Evolutionary conservation across 441 rosid species (phyloP).

Genomic region (Populus hybrid): DNA sequence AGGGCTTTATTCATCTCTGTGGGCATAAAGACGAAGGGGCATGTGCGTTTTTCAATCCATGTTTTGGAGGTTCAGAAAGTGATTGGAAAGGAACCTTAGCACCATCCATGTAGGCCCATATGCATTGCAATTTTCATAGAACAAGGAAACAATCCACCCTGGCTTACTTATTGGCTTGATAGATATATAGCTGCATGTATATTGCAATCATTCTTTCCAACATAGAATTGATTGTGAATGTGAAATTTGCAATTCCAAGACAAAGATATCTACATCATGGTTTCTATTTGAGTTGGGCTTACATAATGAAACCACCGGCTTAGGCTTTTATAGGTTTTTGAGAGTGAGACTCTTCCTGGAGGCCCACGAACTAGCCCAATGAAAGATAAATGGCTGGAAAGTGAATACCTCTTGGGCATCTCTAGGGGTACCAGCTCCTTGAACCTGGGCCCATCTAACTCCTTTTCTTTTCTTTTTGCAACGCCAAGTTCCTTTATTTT

Average conservation of each 20-base stretch:
- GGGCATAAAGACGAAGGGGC: not conserved
- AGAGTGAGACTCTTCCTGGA: not conserved
- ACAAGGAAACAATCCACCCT: not conserved
- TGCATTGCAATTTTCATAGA: not conserved
- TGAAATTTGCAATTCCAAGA: not conserved
- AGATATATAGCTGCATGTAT: not conserved
- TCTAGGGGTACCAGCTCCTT: not conserved
- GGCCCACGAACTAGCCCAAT: not conserved
- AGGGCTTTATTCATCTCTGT: not conserved
- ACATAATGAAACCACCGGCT: not conserved
- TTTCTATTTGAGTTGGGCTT: not conserved
- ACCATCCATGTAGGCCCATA: not conserved
- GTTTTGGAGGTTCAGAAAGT: conserved; percentile 2
- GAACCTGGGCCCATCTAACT: not conserved
- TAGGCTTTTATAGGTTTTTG: too few relatives aligned
- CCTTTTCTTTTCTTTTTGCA: not conserved
- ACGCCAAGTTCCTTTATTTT: not conserved
- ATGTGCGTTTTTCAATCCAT: not conserved
- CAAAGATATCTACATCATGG: not conserved
- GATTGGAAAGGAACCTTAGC: conserved; percentile 7
- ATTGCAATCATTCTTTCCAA: not conserved
- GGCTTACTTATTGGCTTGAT: not conserved
- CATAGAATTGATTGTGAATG: not conserved
- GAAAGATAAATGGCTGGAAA: not conserved
- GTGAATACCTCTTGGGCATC: not conserved